A percentile compares a stretch with the other conserved stretches of the same genome.
Conservation (phyloP, 805 yeast species). For the Teunomyces kruisii region DNA sequence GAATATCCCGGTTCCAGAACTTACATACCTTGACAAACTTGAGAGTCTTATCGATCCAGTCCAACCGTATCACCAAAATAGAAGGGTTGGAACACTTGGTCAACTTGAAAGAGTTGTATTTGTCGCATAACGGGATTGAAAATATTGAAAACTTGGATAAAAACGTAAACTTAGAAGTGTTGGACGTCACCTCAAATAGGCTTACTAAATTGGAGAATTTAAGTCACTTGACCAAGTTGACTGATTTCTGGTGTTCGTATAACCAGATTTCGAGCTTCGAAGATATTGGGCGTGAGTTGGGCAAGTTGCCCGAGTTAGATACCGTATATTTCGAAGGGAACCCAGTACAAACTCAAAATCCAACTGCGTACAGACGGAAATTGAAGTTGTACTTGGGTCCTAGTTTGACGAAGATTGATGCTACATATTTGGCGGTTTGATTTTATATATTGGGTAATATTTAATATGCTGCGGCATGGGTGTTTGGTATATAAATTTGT, state of each 20-base stretch:
- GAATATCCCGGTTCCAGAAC: slow-evolving; percentile 63
- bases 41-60: slow-evolving; percentile 80
- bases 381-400: slow-evolving; percentile 70
- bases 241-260: slow-evolving; percentile 92
- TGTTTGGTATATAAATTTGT: neutral
- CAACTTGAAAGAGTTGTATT: slow-evolving; percentile 79
- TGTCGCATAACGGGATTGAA: slow-evolving; percentile 79
- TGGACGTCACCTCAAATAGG: slow-evolving; percentile 81
- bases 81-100: slow-evolving; percentile 76
- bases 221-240: slow-evolving; percentile 63
- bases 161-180: slow-evolving; percentile 60
- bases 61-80: slow-evolving; percentile 73
- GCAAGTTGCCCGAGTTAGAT: slow-evolving; percentile 61
- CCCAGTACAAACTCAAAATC: slow-evolving; percentile 72
- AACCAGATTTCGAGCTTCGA: slow-evolving; percentile 69
- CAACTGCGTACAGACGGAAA: slow-evolving; percentile 85
- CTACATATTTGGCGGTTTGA: slow-evolving; percentile 56
- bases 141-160: slow-evolving; percentile 77
- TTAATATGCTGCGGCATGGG: slow-evolving; percentile 1
- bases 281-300: slow-evolving; percentile 65
- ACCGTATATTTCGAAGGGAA: slow-evolving; percentile 94
- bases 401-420: slow-evolving; percentile 81
- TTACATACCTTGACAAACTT: slow-evolving; percentile 59
- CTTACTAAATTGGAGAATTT: slow-evolving; percentile 63
- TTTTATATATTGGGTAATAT: neutral